Conservation (phyloP, 306 rosid genomes). For the Pterocarpus santalinus region DNA sequence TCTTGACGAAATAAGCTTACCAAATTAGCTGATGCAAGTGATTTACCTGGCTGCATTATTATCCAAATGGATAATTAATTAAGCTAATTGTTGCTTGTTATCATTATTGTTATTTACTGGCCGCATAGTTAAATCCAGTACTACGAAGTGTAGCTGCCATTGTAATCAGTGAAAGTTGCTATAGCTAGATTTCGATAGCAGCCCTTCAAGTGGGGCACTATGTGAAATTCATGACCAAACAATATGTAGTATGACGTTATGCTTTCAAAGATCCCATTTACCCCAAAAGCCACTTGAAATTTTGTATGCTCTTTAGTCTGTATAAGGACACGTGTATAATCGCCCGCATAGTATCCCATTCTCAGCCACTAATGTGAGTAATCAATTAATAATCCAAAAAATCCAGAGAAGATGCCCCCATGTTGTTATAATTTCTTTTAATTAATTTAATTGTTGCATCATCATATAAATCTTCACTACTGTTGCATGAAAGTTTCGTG, state of each 20-base stretch:
- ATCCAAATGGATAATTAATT: slow-evolving; percentile 46
- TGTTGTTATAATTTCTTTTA: neutral
- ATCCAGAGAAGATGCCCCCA: slow-evolving; percentile 16
- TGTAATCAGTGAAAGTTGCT: slow-evolving; percentile 42
- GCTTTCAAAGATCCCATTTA: slow-evolving; percentile 52
- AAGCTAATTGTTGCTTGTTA: slow-evolving; percentile 32
- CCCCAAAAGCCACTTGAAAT: slow-evolving; percentile 22
- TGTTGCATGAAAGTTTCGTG: slow-evolving; percentile 33
- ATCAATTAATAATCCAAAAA: neutral
- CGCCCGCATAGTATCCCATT: slow-evolving; percentile 45
- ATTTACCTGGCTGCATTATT: slow-evolving; percentile 38
- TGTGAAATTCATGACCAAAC: slow-evolving; percentile 45
- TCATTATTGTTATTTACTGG: neutral
- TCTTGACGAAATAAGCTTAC: slow-evolving; percentile 90
- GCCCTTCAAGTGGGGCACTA: slow-evolving; percentile 58
- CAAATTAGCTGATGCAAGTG: slow-evolving; percentile 60
- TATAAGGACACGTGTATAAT: slow-evolving; percentile 24
- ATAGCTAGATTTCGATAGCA: slow-evolving; percentile 10
- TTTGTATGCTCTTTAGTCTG: neutral
- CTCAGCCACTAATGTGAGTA: slow-evolving; percentile 23
- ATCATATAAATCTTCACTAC: neutral
- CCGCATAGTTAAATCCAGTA: slow-evolving; percentile 31
- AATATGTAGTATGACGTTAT: slow-evolving; percentile 52
- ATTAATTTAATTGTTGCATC: neutral
- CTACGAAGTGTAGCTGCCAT: slow-evolving; percentile 34